These are phyloP conservation scores for Xylariales sp. DNA, from an alignment of 2,329 filamentous ascomycete species.

Conservation along the genomic window DNA sequence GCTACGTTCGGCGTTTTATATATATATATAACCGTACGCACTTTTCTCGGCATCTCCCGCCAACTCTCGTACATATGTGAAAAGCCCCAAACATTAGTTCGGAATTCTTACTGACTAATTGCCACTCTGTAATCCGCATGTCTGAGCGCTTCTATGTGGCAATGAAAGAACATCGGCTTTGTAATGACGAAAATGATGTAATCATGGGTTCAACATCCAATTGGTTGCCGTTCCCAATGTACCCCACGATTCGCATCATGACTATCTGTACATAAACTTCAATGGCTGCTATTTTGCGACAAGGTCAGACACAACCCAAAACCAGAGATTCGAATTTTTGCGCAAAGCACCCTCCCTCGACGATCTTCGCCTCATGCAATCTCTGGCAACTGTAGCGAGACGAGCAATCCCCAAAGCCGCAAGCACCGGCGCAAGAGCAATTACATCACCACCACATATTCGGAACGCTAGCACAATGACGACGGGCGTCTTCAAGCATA, in stretches of 20 bases:
- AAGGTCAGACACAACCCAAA: background rate
- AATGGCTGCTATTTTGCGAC: background rate
- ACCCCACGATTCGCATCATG: too few relatives aligned
- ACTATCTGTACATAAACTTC: too few relatives aligned
- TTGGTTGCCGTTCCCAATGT: too few relatives aligned
- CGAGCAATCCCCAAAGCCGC: background rate
- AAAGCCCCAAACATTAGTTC: too few relatives aligned
- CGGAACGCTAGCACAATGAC: constrained; percentile 41
- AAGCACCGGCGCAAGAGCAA: background rate
- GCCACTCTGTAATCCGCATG: background rate
- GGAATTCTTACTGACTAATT: too few relatives aligned
- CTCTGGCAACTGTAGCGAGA: background rate
- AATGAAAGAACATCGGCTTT: constrained; percentile 1
- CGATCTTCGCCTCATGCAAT: background rate
- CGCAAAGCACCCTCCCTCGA: background rate
- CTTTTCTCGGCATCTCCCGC: background rate
- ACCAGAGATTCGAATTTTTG: too few relatives aligned
- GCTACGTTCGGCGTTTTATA: too few relatives aligned
- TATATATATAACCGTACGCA: background rate
- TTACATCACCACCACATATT: constrained; percentile 1
- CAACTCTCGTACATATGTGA: background rate
- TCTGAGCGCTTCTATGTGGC: too few relatives aligned
- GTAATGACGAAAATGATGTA: constrained; percentile 4
- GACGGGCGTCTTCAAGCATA: constrained; percentile 55
- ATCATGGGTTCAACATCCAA: too few relatives aligned